Evolutionary conservation across 495 filamentous ascomycete species (phyloP), one percentile per base, ranked within the genome.

Genomic region (Terfezia claveryi): DNA sequence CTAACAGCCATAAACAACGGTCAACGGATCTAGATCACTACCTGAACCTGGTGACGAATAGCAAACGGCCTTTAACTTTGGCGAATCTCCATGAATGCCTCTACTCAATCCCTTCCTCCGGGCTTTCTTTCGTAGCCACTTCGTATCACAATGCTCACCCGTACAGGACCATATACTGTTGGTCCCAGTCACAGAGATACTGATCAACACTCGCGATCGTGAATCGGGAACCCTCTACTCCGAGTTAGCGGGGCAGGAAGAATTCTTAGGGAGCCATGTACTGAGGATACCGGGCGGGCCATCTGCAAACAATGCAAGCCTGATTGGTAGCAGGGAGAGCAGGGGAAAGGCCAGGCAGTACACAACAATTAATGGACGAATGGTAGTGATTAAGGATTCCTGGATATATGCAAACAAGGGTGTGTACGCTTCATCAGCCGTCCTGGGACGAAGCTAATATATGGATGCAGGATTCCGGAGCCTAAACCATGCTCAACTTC

Each of bases 101-200:
- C 86, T 91, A 72, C 79, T 96, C 81, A 99, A 96, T 71, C 91
- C 92, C 66, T 94, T 94, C 70, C 77, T 99, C 66, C 80, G 84
- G 74, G 85, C 92, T 73, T 95, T 96, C 82, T 94, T 94, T 76
- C 84, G 86, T 73, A 95, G 85, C 75, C 77, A 84, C 67, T 76
- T 94, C 62, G 87, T 85, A 55, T 72, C 83, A 66, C 92, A 95
- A 79, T 96, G 92, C 75, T 76, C 81, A 63, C 91, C 89, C 51
- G 76, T 87, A 56, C 82, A 91, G 68, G 83, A 89, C 67, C 85
- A 98, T 75, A 83, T 96, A 58, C 79, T 99, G 27, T 83, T 99
- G 36, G 87, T 95, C 23, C 92, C 92, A 27, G 84, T 83, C 23
- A 94, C 87, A 61, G 89, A 95, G 68, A 81, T 82, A 56, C 77